phyloP scores from a whole-genome alignment of 2,329 filamentous ascomycete genomes.

The Knoxdaviesia proteae region DNA sequence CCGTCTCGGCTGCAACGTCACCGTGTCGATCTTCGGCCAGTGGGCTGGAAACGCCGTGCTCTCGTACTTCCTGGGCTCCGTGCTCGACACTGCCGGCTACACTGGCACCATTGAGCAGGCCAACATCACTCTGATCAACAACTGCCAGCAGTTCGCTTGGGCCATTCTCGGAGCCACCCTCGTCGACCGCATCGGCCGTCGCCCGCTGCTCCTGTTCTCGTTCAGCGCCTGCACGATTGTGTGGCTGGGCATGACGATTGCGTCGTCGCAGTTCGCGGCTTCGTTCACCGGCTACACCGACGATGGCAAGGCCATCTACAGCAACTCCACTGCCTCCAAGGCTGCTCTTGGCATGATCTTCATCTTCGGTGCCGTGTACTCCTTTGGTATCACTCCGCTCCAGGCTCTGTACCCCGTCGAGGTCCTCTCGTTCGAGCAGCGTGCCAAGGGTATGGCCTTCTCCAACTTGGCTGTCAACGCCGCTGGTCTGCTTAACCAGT shows the following conservation, averaged over 20 bases:
- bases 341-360: constrained; percentile 31
- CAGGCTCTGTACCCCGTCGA: constrained; percentile 28
- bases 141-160: constrained; percentile 25
- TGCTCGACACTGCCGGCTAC: constrained; percentile 29
- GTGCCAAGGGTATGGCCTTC: constrained; percentile 34
- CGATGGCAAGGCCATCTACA: constrained; percentile 9
- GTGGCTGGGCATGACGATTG: constrained; percentile 29
- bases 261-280: constrained; percentile 16
- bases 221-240: constrained; percentile 24
- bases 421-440: constrained; percentile 29
- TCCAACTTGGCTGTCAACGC: constrained; percentile 21
- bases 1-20: constrained; percentile 18
- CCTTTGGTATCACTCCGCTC: constrained; percentile 17
- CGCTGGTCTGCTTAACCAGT: constrained; percentile 24
- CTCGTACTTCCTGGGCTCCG: constrained; percentile 27
- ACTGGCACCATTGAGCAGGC: constrained; percentile 16
- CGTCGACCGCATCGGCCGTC: constrained; percentile 28
- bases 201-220: constrained; percentile 28
- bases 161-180: constrained; percentile 26
- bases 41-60: constrained; percentile 21
- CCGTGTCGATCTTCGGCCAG: constrained; percentile 22
- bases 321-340: constrained; percentile 18
- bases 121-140: constrained; percentile 30
- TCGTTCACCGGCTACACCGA: constrained; percentile 11
- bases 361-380: constrained; percentile 30